phyloP scores from a whole-genome alignment of 176 grass and related monocot genomes.

The Stipa capillata region DNA sequence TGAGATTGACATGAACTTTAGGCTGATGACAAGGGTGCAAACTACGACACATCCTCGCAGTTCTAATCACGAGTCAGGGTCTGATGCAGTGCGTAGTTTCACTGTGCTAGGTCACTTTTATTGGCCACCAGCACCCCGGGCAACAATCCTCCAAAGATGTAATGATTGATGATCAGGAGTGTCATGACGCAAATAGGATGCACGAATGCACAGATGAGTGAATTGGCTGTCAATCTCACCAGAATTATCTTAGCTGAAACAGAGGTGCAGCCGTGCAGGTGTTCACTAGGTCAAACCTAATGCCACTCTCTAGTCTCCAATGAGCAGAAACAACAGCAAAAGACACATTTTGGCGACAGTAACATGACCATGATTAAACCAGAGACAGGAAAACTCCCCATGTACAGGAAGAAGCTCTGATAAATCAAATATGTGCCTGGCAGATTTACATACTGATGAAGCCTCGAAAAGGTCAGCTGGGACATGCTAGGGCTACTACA shows the following conservation, averaged over 20 bases:
- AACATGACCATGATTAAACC: neutral
- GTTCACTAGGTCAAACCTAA: neutral
- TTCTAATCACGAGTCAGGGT: neutral
- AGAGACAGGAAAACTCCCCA: neutral
- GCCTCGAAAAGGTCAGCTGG: neutral
- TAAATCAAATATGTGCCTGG: neutral
- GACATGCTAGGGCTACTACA: conserved; percentile 19
- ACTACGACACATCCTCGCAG: neutral
- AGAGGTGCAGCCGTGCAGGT: too few relatives aligned
- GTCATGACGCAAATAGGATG: neutral
- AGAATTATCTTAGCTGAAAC: neutral
- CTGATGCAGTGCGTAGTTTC: neutral
- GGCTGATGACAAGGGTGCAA: too few relatives aligned
- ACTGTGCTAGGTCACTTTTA: neutral
- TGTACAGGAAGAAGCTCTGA: conserved; percentile 6
- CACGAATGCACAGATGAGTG: too few relatives aligned
- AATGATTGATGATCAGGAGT: neutral
- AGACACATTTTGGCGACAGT: neutral
- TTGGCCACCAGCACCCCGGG: too few relatives aligned
- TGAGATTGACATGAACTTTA: too few relatives aligned
- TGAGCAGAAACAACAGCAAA: neutral
- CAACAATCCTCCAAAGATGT: too few relatives aligned
- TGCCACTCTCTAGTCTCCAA: neutral
- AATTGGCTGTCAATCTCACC: neutral
- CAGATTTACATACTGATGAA: conserved; percentile 34